phyloP scores from a whole-genome alignment of 1,139 yeast genomes.

The Waltiozyma sp. region DNA sequence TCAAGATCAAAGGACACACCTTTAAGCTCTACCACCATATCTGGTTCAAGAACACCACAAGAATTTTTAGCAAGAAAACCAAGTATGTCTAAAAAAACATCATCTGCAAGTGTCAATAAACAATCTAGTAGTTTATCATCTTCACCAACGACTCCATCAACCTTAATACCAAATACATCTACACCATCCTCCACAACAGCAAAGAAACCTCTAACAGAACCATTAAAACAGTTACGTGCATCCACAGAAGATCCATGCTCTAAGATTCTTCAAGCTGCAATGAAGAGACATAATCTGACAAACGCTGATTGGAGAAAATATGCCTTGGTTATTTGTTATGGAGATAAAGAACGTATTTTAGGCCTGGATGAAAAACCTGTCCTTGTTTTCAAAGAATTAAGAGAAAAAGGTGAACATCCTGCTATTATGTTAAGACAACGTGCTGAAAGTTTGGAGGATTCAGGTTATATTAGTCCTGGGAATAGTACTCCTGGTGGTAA shows the following conservation, averaged over 20 bases:
- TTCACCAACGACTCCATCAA: constrained; percentile 4
- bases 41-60: neutral
- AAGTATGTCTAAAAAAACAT: neutral
- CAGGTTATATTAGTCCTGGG: constrained; percentile 4
- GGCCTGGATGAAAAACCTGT: constrained; percentile 86
- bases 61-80: neutral
- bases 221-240: constrained; percentile 76
- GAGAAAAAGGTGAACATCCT: constrained; percentile 81
- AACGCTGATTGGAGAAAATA: constrained; percentile 82
- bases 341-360: constrained; percentile 78
- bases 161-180: constrained; percentile 1
- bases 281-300: constrained; percentile 66
- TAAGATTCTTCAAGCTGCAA: constrained; percentile 79
- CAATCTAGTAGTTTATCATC: neutral
- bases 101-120: neutral
- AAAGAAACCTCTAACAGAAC: constrained; percentile 35
- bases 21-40: neutral
- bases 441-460: constrained; percentile 30
- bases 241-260: constrained; percentile 89
- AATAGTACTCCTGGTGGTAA: constrained; percentile 16
- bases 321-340: constrained; percentile 82
- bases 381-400: constrained; percentile 74
- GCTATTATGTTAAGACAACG: constrained; percentile 86
- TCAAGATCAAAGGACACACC: neutral
- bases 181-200: constrained; percentile 5